These are phyloP conservation scores for Fraxinus xanthoxyloides DNA, from an alignment of 305 asterid species.

Conservation along the genomic window DNA sequence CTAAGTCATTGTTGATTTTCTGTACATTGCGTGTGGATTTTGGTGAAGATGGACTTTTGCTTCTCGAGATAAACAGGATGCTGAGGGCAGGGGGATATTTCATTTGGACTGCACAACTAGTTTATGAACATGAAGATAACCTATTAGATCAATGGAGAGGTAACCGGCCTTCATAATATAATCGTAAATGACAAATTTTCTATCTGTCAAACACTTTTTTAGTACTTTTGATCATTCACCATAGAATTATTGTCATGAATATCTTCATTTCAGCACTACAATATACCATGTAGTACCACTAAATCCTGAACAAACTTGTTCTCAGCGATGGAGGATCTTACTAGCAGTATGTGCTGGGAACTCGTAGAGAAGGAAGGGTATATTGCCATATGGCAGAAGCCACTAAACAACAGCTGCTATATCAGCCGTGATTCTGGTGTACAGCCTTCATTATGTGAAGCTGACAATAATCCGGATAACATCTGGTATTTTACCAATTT, in stretches of 20 bases:
- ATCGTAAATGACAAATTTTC: not conserved
- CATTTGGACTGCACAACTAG: constrained; percentile 41
- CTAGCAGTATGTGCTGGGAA: constrained; percentile 55
- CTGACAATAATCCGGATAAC: constrained; percentile 48
- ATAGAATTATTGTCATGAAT: not conserved
- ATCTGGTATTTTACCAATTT: constrained; percentile 41
- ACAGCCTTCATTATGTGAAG: constrained; percentile 45
- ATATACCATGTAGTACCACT: not conserved
- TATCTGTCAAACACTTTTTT: not conserved
- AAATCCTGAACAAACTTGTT: constrained; percentile 3
- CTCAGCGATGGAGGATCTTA: constrained; percentile 58
- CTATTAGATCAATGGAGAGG: constrained; percentile 51
- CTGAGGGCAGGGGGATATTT: constrained; percentile 72
- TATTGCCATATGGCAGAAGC: constrained; percentile 64
- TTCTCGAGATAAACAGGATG: constrained; percentile 67
- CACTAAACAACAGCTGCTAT: constrained; percentile 56
- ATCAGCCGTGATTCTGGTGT: constrained; percentile 35
- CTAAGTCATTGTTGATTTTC: not conserved
- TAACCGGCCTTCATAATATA: constrained; percentile 15
- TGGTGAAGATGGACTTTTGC: constrained; percentile 57
- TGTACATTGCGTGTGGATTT: not conserved
- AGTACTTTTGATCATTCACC: not conserved
- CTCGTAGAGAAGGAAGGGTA: constrained; percentile 43
- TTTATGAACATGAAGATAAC: constrained; percentile 26
- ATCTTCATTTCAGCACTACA: not conserved